A percentile compares a stretch with the other conserved stretches of the same genome.
Conservation (phyloP, 202 grass and related monocot species). For the Panicum hallii region DNA sequence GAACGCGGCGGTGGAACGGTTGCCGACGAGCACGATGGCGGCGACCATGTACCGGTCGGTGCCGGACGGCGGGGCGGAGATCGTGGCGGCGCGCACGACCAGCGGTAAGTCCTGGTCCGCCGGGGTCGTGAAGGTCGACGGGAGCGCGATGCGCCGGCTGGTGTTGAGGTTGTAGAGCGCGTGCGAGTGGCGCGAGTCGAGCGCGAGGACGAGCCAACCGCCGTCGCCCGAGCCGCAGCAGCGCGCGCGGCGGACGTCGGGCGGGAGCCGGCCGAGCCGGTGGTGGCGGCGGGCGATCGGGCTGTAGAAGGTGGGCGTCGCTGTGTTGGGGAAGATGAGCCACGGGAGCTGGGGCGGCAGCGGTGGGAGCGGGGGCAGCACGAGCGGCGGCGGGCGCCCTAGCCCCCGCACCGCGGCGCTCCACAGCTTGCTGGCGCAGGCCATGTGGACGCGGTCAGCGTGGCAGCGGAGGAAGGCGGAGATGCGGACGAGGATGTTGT, state of each 20-base stretch:
- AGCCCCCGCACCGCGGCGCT: background rate
- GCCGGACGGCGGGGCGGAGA: conserved; percentile 17
- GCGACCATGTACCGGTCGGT: background rate
- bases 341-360: conserved; percentile 41
- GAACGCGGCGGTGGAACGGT: background rate
- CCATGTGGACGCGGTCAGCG: conserved; percentile 43
- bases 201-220: conserved; percentile 48
- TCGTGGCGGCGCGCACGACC: conserved; percentile 34
- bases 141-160: conserved; percentile 27
- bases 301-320: background rate
- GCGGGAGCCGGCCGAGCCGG: no score
- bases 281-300: no score
- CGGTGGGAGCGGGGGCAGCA: background rate
- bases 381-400: background rate
- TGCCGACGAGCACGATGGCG: background rate
- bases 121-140: background rate
- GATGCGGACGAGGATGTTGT: conserved; percentile 46
- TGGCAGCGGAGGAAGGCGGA: conserved; percentile 30
- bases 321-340: conserved; percentile 48
- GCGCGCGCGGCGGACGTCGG: conserved; percentile 42
- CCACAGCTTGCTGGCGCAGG: conserved; percentile 35
- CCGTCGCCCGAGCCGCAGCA: conserved; percentile 37
- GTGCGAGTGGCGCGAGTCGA: conserved; percentile 26
- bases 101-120: background rate
- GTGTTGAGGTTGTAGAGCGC: conserved; percentile 49